phyloP scores from a whole-genome alignment of 1,284 basidiomycete species.

The Ganoderma boninense region DNA sequence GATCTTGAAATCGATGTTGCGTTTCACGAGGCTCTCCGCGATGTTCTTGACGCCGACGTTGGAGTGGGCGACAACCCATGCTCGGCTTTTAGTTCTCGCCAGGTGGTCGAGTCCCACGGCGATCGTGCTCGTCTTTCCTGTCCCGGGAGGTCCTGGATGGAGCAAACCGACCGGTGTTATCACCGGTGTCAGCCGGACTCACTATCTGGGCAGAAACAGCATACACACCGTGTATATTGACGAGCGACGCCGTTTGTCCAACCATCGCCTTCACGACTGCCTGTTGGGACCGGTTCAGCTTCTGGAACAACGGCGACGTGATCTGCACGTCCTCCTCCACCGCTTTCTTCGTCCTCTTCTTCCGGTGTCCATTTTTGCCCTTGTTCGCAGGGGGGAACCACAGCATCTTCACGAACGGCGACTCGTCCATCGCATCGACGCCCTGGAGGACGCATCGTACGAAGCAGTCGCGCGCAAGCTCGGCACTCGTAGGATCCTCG shows the following conservation, averaged over 20 bases:
- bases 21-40: conserved; percentile 52
- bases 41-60: conserved; percentile 62
- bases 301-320: conserved; percentile 20
- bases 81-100: conserved; percentile 6
- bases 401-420: conserved; percentile 11
- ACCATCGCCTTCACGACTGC: conserved; percentile 27
- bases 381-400: conserved; percentile 8
- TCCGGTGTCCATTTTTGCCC: neutral
- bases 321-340: neutral
- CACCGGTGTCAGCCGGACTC: neutral
- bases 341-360: neutral
- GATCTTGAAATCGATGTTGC: conserved; percentile 46
- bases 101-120: conserved; percentile 38
- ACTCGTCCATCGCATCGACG: neutral
- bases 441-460: conserved; percentile 13
- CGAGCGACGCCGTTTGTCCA: conserved; percentile 2
- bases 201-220: neutral
- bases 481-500: conserved; percentile 25
- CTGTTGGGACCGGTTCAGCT: conserved; percentile 33
- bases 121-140: conserved; percentile 49
- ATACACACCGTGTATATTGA: conserved; percentile 29
- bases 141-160: conserved; percentile 33
- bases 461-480: conserved; percentile 25
- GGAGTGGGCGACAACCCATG: conserved; percentile 47
- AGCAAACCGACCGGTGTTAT: too few species aligned